Percentiles rank a stretch among this genome's conserved stretches.
These are phyloP conservation scores for Eimeria maxima DNA, from an alignment of 169 alveolate species.

Conservation along the genomic window DNA sequence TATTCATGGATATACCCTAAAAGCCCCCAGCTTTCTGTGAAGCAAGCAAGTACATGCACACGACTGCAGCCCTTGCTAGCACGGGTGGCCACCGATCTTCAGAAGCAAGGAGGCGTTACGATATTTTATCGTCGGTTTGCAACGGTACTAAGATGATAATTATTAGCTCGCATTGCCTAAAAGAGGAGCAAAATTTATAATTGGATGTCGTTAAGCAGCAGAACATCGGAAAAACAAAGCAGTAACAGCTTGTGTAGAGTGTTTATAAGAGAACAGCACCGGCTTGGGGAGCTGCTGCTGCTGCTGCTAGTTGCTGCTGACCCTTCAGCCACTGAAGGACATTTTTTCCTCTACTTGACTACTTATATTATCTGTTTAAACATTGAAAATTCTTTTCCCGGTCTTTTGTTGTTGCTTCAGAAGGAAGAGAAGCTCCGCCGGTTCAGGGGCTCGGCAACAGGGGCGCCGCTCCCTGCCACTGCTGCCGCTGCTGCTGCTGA, in stretches of 20 bases:
- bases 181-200: no score
- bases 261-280: no score
- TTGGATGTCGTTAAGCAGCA: no score
- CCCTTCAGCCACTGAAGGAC: not conserved
- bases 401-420: not conserved
- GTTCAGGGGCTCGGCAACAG: not conserved
- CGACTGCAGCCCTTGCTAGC: no score
- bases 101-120: not conserved
- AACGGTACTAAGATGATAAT: no score
- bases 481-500: conserved; percentile 21
- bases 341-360: not conserved
- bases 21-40: no score
- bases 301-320: not conserved
- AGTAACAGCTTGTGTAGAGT: not conserved
- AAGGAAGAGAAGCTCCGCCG: not conserved
- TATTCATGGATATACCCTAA: not conserved
- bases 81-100: no score
- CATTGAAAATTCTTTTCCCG: not conserved
- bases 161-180: no score
- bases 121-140: not conserved
- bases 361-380: not conserved
- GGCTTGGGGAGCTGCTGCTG: not conserved
- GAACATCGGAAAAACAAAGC: not conserved
- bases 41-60: not conserved
- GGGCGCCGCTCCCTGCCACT: not conserved